Percentiles rank a stretch among this genome's conserved stretches.
Conservation (phyloP, 352 stramenopile species). For the Pythium utonaiense region DNA sequence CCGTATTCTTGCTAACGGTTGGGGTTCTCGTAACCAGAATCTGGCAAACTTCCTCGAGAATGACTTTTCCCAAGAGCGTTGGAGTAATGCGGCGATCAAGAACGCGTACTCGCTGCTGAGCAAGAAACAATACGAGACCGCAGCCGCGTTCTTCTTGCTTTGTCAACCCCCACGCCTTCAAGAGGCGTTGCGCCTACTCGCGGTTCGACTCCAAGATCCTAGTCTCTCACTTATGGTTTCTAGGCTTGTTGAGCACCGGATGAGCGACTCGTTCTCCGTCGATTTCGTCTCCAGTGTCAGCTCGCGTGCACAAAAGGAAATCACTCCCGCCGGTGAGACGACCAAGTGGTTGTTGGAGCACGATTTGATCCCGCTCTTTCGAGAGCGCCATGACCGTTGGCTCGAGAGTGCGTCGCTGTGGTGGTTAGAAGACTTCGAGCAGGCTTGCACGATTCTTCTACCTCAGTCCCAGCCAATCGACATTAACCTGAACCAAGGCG, state of each 20-base stretch:
- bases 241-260: slow-evolving; percentile 81
- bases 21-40: slow-evolving; percentile 32
- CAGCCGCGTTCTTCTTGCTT: slow-evolving; percentile 92
- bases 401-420: slow-evolving; percentile 76
- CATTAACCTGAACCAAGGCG: slow-evolving; percentile 12
- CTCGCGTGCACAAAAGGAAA: slow-evolving; percentile 36
- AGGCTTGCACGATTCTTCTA: slow-evolving; percentile 61
- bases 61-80: slow-evolving; percentile 79
- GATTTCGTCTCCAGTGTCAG: slow-evolving; percentile 42
- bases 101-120: slow-evolving; percentile 94
- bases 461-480: slow-evolving; percentile 69
- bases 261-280: slow-evolving; percentile 42
- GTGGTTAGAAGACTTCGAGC: slow-evolving; percentile 87
- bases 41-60: slow-evolving; percentile 74
- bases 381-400: slow-evolving; percentile 55
- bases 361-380: slow-evolving; percentile 68
- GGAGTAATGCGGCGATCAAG: slow-evolving; percentile 87
- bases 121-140: slow-evolving; percentile 90
- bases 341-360: slow-evolving; percentile 60
- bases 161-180: slow-evolving; percentile 90
- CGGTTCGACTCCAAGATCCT: slow-evolving; percentile 81
- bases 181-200: slow-evolving; percentile 89
- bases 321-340: slow-evolving; percentile 49
- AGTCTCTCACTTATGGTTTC: slow-evolving; percentile 89
- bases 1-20: too few relatives aligned